Percentiles rank a stretch among this genome's conserved stretches.
Conservation (phyloP, 345 rosid genomes). For the Eutrema yunnanense region DNA sequence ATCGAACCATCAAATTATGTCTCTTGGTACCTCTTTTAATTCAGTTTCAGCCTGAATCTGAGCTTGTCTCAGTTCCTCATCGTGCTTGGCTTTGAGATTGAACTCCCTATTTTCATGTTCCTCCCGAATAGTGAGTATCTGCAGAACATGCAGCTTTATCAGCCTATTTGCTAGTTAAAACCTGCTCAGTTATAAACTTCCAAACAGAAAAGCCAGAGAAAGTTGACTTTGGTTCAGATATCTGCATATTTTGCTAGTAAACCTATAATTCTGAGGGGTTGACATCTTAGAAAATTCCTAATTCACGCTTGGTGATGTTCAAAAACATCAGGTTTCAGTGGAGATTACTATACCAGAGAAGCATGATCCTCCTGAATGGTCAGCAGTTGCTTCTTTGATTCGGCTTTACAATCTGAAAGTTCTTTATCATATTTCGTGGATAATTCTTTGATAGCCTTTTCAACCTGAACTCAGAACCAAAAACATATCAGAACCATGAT, state of each 20-base stretch:
- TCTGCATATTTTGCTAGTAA: not conserved
- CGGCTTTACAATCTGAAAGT: constrained; percentile 51
- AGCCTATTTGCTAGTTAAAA: constrained; percentile 6
- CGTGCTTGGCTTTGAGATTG: constrained; percentile 50
- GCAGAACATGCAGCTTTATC: constrained; percentile 29
- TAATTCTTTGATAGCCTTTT: constrained; percentile 41
- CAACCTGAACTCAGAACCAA: constrained; percentile 43
- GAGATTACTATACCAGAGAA: constrained; percentile 42
- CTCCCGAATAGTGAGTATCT: constrained; percentile 50
- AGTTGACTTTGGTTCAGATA: not conserved
- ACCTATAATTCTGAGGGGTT: not conserved
- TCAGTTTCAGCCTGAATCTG: constrained; percentile 72
- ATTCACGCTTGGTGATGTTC: constrained; percentile 43
- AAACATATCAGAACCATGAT: constrained; percentile 15
- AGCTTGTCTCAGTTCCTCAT: constrained; percentile 56
- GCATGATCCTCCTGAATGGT: constrained; percentile 59
- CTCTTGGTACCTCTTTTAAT: constrained; percentile 47
- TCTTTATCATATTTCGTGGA: constrained; percentile 49
- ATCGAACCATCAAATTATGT: not conserved
- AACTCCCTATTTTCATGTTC: constrained; percentile 55
- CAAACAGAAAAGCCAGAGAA: not conserved
- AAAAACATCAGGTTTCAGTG: not conserved
- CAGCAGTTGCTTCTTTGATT: constrained; percentile 45
- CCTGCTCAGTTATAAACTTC: not conserved
- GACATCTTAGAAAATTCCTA: not conserved